These are phyloP conservation scores for Cyphellophora europaea DNA, from an alignment of 2,329 filamentous ascomycete species.

Conservation along the genomic window DNA sequence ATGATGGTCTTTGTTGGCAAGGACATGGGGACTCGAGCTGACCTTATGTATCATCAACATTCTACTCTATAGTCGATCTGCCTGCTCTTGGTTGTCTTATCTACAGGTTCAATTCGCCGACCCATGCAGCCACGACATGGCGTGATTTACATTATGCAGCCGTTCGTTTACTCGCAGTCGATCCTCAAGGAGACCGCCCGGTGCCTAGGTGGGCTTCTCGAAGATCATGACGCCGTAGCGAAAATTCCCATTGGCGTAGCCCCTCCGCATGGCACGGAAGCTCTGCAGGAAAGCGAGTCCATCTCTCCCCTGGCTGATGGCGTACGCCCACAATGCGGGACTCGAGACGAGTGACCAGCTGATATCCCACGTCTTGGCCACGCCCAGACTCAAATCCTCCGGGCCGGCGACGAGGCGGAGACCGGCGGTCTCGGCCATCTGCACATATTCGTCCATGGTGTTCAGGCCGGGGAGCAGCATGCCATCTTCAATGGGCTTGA, in stretches of 20 bases:
- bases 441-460: conserved; percentile 44
- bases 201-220: too few relatives aligned
- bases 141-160: too few relatives aligned
- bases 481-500: conserved; percentile 52
- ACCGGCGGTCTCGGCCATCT: conserved; percentile 40
- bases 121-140: too few relatives aligned
- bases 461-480: conserved; percentile 52
- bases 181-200: too few relatives aligned
- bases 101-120: too few relatives aligned
- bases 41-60: too few relatives aligned
- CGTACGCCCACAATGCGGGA: conserved; percentile 52
- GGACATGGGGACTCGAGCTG: too few relatives aligned
- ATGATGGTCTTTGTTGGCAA: too few relatives aligned
- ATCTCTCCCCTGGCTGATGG: conserved; percentile 50
- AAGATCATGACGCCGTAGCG: conserved; percentile 52
- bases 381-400: conserved; percentile 45
- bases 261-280: conserved; percentile 52
- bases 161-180: too few relatives aligned
- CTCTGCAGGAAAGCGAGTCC: conserved; percentile 53
- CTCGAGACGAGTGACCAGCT: conserved; percentile 52
- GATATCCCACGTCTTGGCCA: conserved; percentile 56
- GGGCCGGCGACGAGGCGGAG: conserved; percentile 37
- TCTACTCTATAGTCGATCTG: too few relatives aligned
- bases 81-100: too few relatives aligned
- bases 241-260: conserved; percentile 50